Conservation (phyloP, 116 monocot genomes). For the Posidonia oceanica region DNA sequence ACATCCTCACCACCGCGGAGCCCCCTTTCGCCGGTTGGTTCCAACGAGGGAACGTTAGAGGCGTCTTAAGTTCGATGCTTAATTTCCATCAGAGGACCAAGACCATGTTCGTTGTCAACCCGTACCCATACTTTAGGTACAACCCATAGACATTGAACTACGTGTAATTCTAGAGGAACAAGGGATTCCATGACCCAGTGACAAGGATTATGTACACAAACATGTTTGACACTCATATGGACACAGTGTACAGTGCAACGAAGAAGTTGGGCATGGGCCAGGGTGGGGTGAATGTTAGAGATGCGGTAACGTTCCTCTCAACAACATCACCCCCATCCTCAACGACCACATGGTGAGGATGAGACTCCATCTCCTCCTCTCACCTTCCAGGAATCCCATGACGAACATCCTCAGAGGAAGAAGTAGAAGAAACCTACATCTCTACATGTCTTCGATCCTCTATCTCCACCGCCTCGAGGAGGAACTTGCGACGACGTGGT, state of each 20-base stretch:
- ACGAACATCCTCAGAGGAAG: too few species aligned
- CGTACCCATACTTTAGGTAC: slow-evolving; percentile 24
- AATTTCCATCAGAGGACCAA: slow-evolving; percentile 32
- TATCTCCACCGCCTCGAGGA: too few species aligned
- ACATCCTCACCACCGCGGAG: slow-evolving; percentile 22
- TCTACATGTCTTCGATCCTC: too few species aligned
- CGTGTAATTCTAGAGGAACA: slow-evolving; percentile 45
- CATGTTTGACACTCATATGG: slow-evolving; percentile 87
- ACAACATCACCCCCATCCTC: too few species aligned
- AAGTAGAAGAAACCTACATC: too few species aligned
- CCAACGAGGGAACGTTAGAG: slow-evolving; percentile 21
- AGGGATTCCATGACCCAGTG: not conserved
- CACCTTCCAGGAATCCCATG: too few species aligned
- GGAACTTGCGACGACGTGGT: too few species aligned
- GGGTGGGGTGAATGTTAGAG: slow-evolving; percentile 20
- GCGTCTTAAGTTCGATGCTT: slow-evolving; percentile 20
- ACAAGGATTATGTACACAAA: slow-evolving; percentile 51
- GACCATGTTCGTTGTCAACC: too few species aligned
- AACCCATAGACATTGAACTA: slow-evolving; percentile 59
- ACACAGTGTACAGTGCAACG: slow-evolving; percentile 51
- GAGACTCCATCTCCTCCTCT: too few species aligned
- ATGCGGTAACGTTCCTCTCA: too few species aligned
- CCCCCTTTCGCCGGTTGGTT: slow-evolving; percentile 34
- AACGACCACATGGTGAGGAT: too few species aligned
- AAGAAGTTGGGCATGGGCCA: slow-evolving; percentile 31